Evolutionary conservation across 331 rosid genomes (phyloP).

Genomic region (Pyracantha coccinea): DNA sequence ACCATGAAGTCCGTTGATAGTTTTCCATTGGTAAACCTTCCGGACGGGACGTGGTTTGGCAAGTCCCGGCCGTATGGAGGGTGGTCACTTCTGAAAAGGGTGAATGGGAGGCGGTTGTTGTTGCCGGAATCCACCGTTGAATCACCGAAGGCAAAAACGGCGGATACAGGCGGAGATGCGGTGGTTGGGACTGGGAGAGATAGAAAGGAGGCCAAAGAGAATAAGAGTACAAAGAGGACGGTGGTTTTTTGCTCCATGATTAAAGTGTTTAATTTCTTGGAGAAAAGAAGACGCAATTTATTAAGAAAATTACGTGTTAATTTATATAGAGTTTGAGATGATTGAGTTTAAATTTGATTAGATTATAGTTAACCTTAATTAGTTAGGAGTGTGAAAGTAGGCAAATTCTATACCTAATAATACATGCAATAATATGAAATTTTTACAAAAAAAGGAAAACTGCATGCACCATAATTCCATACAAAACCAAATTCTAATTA

Average conservation of each 20-base stretch:
- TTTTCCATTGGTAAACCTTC: conserved; percentile 41
- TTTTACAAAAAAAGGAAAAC: too few species aligned
- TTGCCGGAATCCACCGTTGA: conserved; percentile 39
- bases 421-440: neutral
- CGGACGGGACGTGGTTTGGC: conserved; percentile 13
- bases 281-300: neutral
- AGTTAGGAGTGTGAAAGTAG: neutral
- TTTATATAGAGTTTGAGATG: neutral
- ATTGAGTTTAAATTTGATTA: neutral
- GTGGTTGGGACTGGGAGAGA: neutral
- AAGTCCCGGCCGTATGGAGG: conserved; percentile 35
- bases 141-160: conserved; percentile 37
- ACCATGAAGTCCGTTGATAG: conserved; percentile 27
- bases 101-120: conserved; percentile 19
- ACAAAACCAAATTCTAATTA: neutral
- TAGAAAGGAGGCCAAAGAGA: neutral
- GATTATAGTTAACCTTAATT: neutral
- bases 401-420: neutral
- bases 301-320: neutral
- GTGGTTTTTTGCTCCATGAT: neutral
- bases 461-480: neutral
- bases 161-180: conserved; percentile 6
- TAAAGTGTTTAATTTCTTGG: neutral
- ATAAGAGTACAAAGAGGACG: neutral
- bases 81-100: conserved; percentile 18